Conservation (phyloP, 2,329 filamentous ascomycete species). For the Trichoderma citrinoviride region DNA sequence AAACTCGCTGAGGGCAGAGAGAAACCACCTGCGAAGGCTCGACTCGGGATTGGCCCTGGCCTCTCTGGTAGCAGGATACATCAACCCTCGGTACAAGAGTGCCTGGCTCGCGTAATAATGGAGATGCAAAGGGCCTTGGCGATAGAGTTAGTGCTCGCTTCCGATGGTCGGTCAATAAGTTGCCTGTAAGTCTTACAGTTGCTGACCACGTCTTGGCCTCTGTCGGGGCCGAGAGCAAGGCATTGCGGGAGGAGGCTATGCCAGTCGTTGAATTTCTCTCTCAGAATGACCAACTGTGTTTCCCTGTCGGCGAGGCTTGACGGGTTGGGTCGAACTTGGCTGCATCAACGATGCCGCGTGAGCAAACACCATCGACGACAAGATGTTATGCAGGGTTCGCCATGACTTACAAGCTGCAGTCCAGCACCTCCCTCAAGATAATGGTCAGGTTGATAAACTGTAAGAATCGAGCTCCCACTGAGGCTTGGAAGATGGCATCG, state of each 20-base stretch:
- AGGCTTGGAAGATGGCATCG: conserved; percentile 34
- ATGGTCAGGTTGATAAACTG: conserved; percentile 35
- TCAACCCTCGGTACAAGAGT: conserved; percentile 44
- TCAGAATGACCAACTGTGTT: conserved; percentile 29
- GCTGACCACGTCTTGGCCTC: conserved; percentile 24
- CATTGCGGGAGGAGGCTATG: conserved; percentile 38
- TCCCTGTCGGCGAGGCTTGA: conserved; percentile 24
- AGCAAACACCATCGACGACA: not conserved
- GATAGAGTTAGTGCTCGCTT: not conserved
- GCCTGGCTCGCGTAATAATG: conserved; percentile 43
- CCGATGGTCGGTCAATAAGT: not conserved
- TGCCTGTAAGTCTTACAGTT: conserved; percentile 27
- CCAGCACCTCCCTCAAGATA: conserved; percentile 35
- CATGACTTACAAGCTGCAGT: conserved; percentile 36
- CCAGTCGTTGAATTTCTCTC: conserved; percentile 37
- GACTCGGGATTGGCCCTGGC: conserved; percentile 39
- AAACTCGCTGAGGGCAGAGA: conserved; percentile 37
- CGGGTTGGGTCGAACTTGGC: conserved; percentile 29
- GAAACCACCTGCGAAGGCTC: conserved; percentile 37
- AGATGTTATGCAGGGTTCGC: not conserved
- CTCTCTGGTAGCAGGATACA: conserved; percentile 44
- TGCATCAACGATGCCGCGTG: conserved; percentile 13
- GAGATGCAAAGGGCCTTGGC: conserved; percentile 40
- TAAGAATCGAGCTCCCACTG: conserved; percentile 39
- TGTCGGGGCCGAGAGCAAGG: conserved; percentile 30